A percentile compares a stretch with the other conserved stretches of the same genome.
phyloP scores from a whole-genome alignment of 176 grass and related monocot genomes.

The Oryza officinalis region DNA sequence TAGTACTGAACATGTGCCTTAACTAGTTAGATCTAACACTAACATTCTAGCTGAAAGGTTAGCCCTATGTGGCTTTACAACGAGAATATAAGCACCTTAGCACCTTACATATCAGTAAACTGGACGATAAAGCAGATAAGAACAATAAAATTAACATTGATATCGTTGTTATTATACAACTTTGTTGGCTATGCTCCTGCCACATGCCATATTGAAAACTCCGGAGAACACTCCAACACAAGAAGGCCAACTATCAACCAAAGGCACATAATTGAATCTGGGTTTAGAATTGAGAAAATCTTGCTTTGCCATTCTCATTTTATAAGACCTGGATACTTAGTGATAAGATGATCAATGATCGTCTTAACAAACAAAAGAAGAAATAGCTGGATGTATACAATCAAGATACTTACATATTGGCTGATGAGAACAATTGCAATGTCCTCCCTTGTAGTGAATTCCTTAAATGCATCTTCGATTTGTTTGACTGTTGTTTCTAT shows the following conservation, averaged over 20 bases:
- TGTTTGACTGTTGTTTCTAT: slow-evolving; percentile 82
- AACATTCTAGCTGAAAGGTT: background rate
- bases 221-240: background rate
- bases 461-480: slow-evolving; percentile 85
- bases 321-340: background rate
- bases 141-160: background rate
- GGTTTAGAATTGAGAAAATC: background rate
- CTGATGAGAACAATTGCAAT: slow-evolving; percentile 83
- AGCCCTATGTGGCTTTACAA: background rate
- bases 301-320: background rate
- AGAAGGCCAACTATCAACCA: background rate
- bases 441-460: slow-evolving; percentile 74
- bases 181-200: background rate
- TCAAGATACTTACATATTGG: slow-evolving; percentile 71
- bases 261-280: background rate
- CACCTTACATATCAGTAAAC: background rate
- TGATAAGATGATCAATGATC: background rate
- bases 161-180: background rate
- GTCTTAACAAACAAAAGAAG: background rate
- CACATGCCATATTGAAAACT: background rate
- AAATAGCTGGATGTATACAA: background rate
- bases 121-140: background rate
- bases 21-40: background rate
- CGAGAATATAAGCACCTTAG: background rate
- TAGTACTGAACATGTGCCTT: background rate